Conservation (phyloP, 192 early-diverging fungal species). For the Gamsiella multidivaricata region DNA sequence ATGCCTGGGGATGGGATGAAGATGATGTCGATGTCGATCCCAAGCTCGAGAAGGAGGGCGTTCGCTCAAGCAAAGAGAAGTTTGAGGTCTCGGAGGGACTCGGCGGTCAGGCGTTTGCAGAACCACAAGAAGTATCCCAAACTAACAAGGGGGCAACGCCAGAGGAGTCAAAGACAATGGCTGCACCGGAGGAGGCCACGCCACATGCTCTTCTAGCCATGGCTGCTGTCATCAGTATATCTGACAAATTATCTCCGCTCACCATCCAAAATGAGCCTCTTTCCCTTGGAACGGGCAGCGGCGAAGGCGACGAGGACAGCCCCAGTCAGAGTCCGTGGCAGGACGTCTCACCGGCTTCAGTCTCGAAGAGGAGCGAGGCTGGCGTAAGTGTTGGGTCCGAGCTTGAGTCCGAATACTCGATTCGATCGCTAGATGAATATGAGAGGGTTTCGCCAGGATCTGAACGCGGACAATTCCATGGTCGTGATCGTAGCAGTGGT, state of each 20-base stretch:
- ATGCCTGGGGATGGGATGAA: slow-evolving; percentile 52
- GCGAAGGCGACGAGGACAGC: slow-evolving; percentile 29
- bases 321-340: slow-evolving; percentile 45
- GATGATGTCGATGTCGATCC: slow-evolving; percentile 18
- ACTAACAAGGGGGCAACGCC: no score
- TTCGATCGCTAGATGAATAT: slow-evolving; percentile 40
- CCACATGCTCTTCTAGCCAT: background rate
- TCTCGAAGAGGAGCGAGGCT: slow-evolving; percentile 46
- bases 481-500: slow-evolving; percentile 1
- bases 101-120: no score
- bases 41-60: slow-evolving; percentile 3
- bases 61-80: background rate
- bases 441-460: slow-evolving; percentile 3
- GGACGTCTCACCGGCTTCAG: slow-evolving; percentile 38
- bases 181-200: background rate
- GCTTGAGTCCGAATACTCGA: slow-evolving; percentile 41
- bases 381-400: slow-evolving; percentile 41
- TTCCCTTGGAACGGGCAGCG: background rate
- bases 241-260: slow-evolving; percentile 9
- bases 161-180: no score
- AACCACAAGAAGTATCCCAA: no score
- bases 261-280: slow-evolving; percentile 10
- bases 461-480: background rate
- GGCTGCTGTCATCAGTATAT: background rate
- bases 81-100: no score